Base-by-base conservation (phyloP, 306 rosid genomes). In the Argentina anserina region DNA sequence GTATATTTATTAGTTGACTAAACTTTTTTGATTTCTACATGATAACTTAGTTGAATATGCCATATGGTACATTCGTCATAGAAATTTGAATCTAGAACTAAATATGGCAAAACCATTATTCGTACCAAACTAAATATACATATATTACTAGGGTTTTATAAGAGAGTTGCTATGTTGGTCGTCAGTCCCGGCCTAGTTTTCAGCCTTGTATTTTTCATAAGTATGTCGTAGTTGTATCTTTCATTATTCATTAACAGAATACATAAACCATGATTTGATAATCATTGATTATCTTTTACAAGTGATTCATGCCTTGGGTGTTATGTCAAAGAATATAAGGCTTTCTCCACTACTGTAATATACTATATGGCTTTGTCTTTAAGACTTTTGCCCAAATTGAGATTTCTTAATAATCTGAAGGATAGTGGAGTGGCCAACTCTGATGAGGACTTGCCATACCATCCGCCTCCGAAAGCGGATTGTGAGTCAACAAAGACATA, bases 391-490 rank as follows among this genome's bases (percentile, higher is more conserved):
- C 33, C 34, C 23, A 43, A 18, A 2, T 59, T 5, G 20, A 36
- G 28, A 5, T 56, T 39, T 40, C 13, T 53, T n/a, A n/a, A 5
- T 26, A 13, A 58, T 12, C 12, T 23, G 61, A 9, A 11, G 61
- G 61, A 55, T 12, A 9, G 36, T 26, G 56, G n/a, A 29, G 34
- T 15, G 34, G 15, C 47, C 40, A 62, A 63, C 34, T 9, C 29
- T 63, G 70, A 36, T 2, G 11, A 14, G 17, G 50, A 62, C 46
- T 37, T 34, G 70, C 50, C 45, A 25, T 5, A 36, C 49, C 45
- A 45, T 47, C 77, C 63, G 77, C 70, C 77, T 62, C 29, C 9
- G 39, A 63, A 62, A 21, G 26, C 77, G 70, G 77, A 49, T 25
- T 36, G 2, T 3, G 17, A 60, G 60, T 60, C 76, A 60, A 43